Conservation (phyloP, 768 basidiomycete species). For the Xerocomellus amylosporus region DNA sequence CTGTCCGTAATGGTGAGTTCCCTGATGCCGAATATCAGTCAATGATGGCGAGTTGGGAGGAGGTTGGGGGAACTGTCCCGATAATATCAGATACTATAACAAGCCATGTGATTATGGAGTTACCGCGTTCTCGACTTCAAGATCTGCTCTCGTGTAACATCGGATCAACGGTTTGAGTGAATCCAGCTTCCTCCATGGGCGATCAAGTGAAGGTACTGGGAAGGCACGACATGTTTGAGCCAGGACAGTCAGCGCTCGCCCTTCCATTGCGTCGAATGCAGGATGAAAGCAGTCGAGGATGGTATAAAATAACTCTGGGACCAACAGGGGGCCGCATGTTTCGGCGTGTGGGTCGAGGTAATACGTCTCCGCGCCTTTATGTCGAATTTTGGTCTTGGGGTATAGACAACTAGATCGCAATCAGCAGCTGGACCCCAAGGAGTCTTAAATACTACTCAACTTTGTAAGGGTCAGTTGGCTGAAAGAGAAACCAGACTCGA, state of each 20-base stretch:
- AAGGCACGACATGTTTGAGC: neutral
- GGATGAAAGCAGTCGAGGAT: slow-evolving; percentile 6
- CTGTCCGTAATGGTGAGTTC: neutral
- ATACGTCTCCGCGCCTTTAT: neutral
- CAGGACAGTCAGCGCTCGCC: neutral
- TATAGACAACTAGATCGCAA: neutral
- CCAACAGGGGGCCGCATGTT: neutral
- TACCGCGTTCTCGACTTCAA: neutral
- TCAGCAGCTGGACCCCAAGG: neutral
- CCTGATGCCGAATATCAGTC: slow-evolving; percentile 4
- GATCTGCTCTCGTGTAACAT: neutral
- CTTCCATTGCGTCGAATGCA: neutral
- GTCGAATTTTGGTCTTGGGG: no score
- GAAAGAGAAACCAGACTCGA: neutral
- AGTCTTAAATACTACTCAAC: neutral
- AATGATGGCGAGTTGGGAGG: slow-evolving; percentile 4
- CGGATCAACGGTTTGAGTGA: slow-evolving; percentile 14
- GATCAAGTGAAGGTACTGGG: slow-evolving; percentile 6
- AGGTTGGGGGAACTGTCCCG: slow-evolving; percentile 2
- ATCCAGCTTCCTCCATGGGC: slow-evolving; percentile 3
- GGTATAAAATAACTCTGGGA: slow-evolving; percentile 10
- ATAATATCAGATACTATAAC: neutral
- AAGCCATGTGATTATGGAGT: neutral
- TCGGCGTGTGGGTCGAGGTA: neutral
- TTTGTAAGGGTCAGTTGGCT: neutral